Conservation (phyloP, 1,139 yeast genomes). For the Suzukiozyma palmioleophila region DNA sequence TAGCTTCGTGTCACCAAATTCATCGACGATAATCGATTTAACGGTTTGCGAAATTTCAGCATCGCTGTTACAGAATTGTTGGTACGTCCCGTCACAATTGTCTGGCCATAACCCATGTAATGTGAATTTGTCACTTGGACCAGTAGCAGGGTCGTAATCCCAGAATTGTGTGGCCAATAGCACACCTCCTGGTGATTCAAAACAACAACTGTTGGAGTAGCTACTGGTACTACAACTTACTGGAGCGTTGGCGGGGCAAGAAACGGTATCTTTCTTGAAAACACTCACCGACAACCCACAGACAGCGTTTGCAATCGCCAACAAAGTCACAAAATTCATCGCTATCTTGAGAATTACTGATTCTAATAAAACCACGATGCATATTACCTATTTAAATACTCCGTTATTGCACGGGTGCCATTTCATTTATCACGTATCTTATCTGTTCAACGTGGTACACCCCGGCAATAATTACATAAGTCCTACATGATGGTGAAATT, state of each 20-base stretch:
- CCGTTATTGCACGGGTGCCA: too few relatives aligned
- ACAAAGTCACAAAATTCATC: neutral
- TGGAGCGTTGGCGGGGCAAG: slow-evolving; percentile 67
- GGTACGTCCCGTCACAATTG: slow-evolving; percentile 40
- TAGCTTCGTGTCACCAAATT: slow-evolving; percentile 48
- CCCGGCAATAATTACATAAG: too few relatives aligned
- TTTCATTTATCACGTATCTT: too few relatives aligned
- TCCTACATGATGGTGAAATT: too few relatives aligned
- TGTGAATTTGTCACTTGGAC: slow-evolving; percentile 79
- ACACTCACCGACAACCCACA: neutral
- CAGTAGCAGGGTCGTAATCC: slow-evolving; percentile 85
- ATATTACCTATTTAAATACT: too few relatives aligned
- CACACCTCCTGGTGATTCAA: slow-evolving; percentile 77
- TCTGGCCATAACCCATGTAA: slow-evolving; percentile 52
- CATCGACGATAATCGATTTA: slow-evolving; percentile 43
- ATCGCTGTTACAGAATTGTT: slow-evolving; percentile 62
- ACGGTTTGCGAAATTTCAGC: slow-evolving; percentile 50
- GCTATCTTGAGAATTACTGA: neutral
- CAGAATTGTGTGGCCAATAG: slow-evolving; percentile 87
- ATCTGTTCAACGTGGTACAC: too few relatives aligned
- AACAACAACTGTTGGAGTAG: slow-evolving; percentile 64
- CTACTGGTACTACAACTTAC: slow-evolving; percentile 51
- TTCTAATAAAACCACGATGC: too few relatives aligned
- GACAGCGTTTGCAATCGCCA: neutral
- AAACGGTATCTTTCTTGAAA: slow-evolving; percentile 2